These are phyloP conservation scores for Aureobasidium lini DNA, from an alignment of 2,329 filamentous ascomycete species.

Conservation along the genomic window DNA sequence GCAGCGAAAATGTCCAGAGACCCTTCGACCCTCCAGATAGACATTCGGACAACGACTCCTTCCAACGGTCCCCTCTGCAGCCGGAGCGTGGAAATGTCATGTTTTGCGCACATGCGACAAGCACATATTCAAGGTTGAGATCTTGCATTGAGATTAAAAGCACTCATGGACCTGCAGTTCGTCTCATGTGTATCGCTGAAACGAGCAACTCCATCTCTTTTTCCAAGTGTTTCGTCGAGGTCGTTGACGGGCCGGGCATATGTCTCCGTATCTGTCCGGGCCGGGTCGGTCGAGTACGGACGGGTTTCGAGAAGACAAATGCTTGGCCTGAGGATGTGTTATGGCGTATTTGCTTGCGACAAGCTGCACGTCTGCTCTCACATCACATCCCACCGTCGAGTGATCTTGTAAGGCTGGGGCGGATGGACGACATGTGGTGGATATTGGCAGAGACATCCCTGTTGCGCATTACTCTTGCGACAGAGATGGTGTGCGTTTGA, in stretches of 20 bases:
- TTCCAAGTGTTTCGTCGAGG: background rate
- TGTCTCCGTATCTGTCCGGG: background rate
- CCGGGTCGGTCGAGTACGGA: constrained; percentile 1
- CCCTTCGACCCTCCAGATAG: background rate
- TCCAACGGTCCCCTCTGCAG: background rate
- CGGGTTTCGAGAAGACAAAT: background rate
- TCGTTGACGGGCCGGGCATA: background rate
- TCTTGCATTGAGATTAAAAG: background rate
- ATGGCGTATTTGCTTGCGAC: background rate
- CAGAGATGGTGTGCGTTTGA: background rate
- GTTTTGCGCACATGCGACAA: background rate
- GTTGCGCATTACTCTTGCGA: background rate
- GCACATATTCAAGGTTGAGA: background rate
- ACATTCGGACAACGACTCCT: background rate
- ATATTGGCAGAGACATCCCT: background rate
- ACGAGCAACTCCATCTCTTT: background rate
- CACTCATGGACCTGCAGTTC: background rate
- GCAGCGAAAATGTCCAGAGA: background rate
- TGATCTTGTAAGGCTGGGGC: background rate
- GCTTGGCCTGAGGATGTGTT: background rate
- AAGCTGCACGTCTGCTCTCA: background rate
- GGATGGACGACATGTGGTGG: too few relatives aligned
- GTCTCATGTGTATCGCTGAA: constrained; percentile 1
- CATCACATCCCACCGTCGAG: background rate
- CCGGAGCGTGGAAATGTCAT: background rate